Evolutionary conservation across 495 filamentous ascomycete species (phyloP).

Genomic region (Geoglossum glabrum): DNA sequence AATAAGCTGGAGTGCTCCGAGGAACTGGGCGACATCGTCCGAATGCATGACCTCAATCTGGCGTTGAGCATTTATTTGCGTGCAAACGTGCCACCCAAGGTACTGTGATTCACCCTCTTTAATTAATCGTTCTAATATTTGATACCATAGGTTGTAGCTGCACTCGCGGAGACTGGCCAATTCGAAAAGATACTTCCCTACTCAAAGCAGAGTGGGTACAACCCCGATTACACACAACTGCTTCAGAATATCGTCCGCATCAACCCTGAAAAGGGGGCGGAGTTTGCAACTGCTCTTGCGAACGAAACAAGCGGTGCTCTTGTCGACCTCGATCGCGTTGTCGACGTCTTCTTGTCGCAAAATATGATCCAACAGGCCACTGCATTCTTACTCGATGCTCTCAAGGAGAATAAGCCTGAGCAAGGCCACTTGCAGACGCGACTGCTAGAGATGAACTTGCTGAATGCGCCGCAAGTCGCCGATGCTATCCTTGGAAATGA

Average conservation of each 20-base stretch:
- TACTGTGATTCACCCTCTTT: not conserved
- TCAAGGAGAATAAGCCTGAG: conserved; percentile 86
- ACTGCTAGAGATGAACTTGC: conserved; percentile 91
- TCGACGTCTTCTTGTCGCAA: conserved; percentile 93
- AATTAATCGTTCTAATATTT: not conserved
- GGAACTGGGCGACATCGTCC: conserved; percentile 84
- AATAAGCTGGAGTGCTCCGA: conserved; percentile 91
- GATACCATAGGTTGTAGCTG: conserved; percentile 45
- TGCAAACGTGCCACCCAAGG: conserved; percentile 69
- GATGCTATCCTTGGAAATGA: conserved; percentile 94
- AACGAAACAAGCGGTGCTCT: conserved; percentile 68
- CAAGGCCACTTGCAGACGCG: conserved; percentile 85
- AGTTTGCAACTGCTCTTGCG: conserved; percentile 77
- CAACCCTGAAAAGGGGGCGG: conserved; percentile 84
- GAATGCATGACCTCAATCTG: conserved; percentile 67
- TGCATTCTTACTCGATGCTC: conserved; percentile 83
- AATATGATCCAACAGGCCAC: conserved; percentile 96
- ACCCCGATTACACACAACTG: conserved; percentile 76
- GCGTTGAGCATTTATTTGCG: conserved; percentile 72
- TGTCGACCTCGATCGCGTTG: conserved; percentile 83
- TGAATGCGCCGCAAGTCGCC: conserved; percentile 90
- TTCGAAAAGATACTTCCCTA: conserved; percentile 93
- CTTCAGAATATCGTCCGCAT: conserved; percentile 81
- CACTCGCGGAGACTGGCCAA: conserved; percentile 84
- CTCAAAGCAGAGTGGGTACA: conserved; percentile 60